These are phyloP conservation scores for Nepenthes gracilis DNA, from an alignment of 148 eudicot species.

Conservation along the genomic window DNA sequence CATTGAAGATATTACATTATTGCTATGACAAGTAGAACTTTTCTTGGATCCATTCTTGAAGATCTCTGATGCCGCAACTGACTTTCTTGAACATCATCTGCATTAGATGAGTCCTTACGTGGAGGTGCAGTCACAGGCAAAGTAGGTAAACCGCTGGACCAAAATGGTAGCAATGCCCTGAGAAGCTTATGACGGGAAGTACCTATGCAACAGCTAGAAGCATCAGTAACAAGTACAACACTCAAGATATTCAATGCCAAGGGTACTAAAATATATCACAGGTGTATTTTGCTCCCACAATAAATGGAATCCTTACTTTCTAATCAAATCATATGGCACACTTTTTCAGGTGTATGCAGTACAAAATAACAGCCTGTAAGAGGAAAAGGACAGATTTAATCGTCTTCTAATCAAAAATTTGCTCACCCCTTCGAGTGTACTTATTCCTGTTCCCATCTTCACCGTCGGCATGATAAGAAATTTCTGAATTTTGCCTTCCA, in stretches of 20 bases:
- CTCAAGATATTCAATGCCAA: no score
- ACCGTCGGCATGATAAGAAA: conserved; percentile 82
- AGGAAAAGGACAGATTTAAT: not conserved
- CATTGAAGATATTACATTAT: conserved; percentile 53
- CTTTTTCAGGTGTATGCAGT: no score
- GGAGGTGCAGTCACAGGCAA: conserved; percentile 90
- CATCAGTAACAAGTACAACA: not conserved
- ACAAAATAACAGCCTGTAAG: no score
- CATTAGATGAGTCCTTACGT: conserved; percentile 43
- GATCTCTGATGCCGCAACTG: conserved; percentile 58
- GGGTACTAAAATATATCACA: no score
- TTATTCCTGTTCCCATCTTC: conserved; percentile 86
- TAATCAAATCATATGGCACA: no score
- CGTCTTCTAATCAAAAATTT: not conserved
- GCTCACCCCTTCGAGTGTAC: conserved; percentile 76
- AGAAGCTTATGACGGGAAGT: conserved; percentile 73
- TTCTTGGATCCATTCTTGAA: conserved; percentile 97
- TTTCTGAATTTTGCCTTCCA: conserved; percentile 82
- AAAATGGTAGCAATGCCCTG: conserved; percentile 74
- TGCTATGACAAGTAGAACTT: conserved; percentile 82
- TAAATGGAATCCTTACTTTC: no score
- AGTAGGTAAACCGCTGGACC: conserved; percentile 89
- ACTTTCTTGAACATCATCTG: conserved; percentile 60
- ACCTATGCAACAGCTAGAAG: conserved; percentile 30
- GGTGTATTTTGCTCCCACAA: no score